phyloP scores from a whole-genome alignment of 805 yeast species.

The Pichia heedii region DNA sequence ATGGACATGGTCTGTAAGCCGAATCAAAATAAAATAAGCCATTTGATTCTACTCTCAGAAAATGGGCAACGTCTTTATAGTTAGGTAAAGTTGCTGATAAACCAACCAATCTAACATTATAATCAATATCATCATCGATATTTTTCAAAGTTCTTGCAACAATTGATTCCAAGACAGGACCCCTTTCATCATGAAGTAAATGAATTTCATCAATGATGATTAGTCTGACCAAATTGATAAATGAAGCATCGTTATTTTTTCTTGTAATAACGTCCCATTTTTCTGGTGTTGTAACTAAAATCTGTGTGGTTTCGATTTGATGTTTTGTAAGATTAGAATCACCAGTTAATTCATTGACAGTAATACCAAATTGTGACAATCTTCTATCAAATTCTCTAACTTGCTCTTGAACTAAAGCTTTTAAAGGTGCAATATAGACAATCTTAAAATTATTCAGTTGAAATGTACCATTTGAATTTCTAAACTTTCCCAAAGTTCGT shows the following conservation, averaged over 20 bases:
- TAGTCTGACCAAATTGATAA: constrained; percentile 54
- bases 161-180: constrained; percentile 86
- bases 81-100: constrained; percentile 91
- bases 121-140: constrained; percentile 32
- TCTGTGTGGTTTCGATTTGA: constrained; percentile 70
- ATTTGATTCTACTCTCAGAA: constrained; percentile 55
- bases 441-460: constrained; percentile 54
- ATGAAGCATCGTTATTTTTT: constrained; percentile 60
- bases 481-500: constrained; percentile 46
- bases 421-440: constrained; percentile 86
- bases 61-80: constrained; percentile 75
- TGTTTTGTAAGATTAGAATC: constrained; percentile 69
- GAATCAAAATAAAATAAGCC: constrained; percentile 80
- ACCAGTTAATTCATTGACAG: constrained; percentile 84
- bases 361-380: constrained; percentile 52
- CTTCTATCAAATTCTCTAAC: constrained; percentile 77
- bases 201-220: constrained; percentile 90
- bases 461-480: constrained; percentile 39
- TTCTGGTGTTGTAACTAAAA: constrained; percentile 90
- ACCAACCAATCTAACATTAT: constrained; percentile 62
- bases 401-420: constrained; percentile 93
- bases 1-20: constrained; percentile 83
- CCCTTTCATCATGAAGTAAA: constrained; percentile 86
- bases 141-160: constrained; percentile 63
- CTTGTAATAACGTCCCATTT: constrained; percentile 96